Evolutionary conservation across 2,329 filamentous ascomycete species (phyloP).

Genomic region (Fusarium annulatum): DNA sequence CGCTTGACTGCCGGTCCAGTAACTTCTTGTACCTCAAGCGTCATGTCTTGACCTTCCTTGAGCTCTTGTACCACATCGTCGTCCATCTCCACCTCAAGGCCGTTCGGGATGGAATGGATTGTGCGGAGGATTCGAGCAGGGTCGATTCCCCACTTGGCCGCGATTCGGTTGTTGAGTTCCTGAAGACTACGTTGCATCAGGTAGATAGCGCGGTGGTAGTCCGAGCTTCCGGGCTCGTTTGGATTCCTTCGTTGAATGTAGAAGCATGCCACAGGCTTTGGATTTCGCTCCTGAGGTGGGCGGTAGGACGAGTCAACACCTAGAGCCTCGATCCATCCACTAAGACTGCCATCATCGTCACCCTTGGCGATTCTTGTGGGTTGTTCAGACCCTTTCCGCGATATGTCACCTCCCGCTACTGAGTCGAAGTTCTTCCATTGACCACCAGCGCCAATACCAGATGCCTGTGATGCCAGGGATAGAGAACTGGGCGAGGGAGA

Average conservation of each 20-base stretch:
- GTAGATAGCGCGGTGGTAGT: slow-evolving; percentile 87
- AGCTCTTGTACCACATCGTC: slow-evolving; percentile 88
- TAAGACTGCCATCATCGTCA: slow-evolving; percentile 73
- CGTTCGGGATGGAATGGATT: slow-evolving; percentile 77
- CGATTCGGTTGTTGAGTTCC: slow-evolving; percentile 78
- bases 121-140: slow-evolving; percentile 75
- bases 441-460: slow-evolving; percentile 53
- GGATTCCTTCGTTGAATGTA: slow-evolving; percentile 74
- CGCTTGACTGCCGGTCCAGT: slow-evolving; percentile 57
- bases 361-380: slow-evolving; percentile 63
- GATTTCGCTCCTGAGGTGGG: slow-evolving; percentile 76
- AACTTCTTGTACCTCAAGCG: slow-evolving; percentile 71
- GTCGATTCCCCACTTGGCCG: slow-evolving; percentile 84
- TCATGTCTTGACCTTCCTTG: slow-evolving; percentile 92
- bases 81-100: slow-evolving; percentile 86
- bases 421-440: slow-evolving; percentile 70
- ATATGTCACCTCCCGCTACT: slow-evolving; percentile 61
- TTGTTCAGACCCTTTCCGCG: slow-evolving; percentile 62
- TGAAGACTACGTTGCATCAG: slow-evolving; percentile 79
- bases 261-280: slow-evolving; percentile 87
- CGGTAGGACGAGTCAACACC: slow-evolving; percentile 90
- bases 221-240: slow-evolving; percentile 61
- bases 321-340: slow-evolving; percentile 89
- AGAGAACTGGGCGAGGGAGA: slow-evolving; percentile 75
- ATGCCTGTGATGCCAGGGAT: slow-evolving; percentile 69